A percentile compares a stretch with the other conserved stretches of the same genome.
Evolutionary conservation across 352 stramenopile genomes (phyloP).

Genomic region (Pythium plurisporium): DNA sequence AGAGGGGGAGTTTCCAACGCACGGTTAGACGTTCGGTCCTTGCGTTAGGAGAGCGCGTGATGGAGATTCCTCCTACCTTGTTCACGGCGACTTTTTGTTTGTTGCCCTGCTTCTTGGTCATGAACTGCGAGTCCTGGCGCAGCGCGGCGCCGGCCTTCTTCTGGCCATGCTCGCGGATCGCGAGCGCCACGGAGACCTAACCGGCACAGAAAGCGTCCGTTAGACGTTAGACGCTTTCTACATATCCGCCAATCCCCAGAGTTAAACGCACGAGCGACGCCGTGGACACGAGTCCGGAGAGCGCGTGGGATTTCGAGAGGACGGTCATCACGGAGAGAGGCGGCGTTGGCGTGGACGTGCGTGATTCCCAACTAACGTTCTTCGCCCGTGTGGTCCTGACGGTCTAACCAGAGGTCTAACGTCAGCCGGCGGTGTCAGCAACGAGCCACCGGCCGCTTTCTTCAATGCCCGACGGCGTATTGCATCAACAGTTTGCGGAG

Average conservation of each 20-base stretch:
- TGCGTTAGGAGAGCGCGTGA: neutral
- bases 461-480: constrained; percentile 7
- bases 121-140: constrained; percentile 58
- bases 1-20: too few species aligned
- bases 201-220: neutral
- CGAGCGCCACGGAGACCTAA: constrained; percentile 54
- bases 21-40: neutral
- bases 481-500: constrained; percentile 13
- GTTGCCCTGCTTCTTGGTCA: constrained; percentile 68
- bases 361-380: neutral
- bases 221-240: neutral
- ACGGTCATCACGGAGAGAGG: constrained; percentile 40
- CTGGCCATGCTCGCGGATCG: constrained; percentile 62
- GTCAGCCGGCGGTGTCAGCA: neutral
- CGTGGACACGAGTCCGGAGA: constrained; percentile 36
- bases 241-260: neutral
- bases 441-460: neutral
- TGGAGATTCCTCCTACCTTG: constrained; percentile 21
- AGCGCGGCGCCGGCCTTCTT: constrained; percentile 45
- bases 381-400: neutral
- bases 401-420: neutral
- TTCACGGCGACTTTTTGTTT: constrained; percentile 70
- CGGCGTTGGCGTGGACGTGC: neutral
- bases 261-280: constrained; percentile 33
- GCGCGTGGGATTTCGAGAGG: constrained; percentile 52